Conservation (phyloP, 2,329 filamentous ascomycete species). For the Ceratocystis albifundus region DNA sequence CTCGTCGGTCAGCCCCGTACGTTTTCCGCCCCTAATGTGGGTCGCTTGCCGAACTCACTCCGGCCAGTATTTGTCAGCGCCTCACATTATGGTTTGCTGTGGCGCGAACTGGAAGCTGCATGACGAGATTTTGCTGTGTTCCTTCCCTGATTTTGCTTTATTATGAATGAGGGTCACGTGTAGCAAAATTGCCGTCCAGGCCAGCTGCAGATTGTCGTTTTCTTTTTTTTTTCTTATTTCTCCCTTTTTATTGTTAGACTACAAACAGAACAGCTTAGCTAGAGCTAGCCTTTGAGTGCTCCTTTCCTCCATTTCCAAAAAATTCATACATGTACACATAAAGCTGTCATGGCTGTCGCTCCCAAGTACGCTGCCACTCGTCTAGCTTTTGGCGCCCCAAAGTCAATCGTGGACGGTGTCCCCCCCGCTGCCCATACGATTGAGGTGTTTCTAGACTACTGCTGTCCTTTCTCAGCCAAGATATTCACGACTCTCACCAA, state of each 20-base stretch:
- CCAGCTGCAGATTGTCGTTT: neutral
- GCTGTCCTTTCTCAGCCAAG: constrained; percentile 60
- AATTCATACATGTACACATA: neutral
- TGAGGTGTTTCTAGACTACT: constrained; percentile 73
- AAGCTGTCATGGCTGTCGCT: constrained; percentile 56
- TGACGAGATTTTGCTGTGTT: constrained; percentile 1
- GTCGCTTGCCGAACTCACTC: constrained; percentile 6
- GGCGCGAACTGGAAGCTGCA: constrained; percentile 4
- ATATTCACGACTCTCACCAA: constrained; percentile 67
- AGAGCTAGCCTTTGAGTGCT: too few relatives aligned
- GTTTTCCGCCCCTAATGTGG: neutral
- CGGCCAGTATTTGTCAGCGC: constrained; percentile 20
- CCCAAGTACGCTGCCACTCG: constrained; percentile 67
- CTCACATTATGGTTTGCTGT: neutral
- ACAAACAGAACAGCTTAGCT: too few relatives aligned
- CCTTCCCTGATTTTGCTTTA: neutral
- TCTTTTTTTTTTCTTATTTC: neutral
- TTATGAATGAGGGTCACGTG: neutral
- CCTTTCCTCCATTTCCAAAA: neutral
- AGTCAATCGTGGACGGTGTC: constrained; percentile 29
- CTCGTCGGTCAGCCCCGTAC: neutral
- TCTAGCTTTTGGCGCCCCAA: constrained; percentile 39
- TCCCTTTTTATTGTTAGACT: too few relatives aligned
- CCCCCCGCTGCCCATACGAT: constrained; percentile 45
- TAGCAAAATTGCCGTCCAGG: neutral